A percentile compares a stretch with the other conserved stretches of the same genome.
Evolutionary conservation across 2,329 filamentous ascomycete species (phyloP).

Genomic region (Fusarium sp.): DNA sequence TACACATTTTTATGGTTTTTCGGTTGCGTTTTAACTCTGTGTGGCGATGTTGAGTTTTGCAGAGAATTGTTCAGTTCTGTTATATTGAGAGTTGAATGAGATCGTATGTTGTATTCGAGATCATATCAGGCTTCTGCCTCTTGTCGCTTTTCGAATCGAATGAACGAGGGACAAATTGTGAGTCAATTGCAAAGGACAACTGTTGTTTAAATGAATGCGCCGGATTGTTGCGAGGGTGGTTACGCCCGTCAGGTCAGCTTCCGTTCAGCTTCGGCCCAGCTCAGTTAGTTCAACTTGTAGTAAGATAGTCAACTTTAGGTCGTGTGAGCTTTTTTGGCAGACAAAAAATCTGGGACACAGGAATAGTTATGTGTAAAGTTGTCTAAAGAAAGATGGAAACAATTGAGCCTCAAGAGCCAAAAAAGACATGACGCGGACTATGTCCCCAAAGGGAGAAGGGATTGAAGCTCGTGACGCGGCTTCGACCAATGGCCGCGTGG

Average conservation of each 20-base stretch:
- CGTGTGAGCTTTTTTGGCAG: neutral
- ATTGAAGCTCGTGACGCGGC: conserved; percentile 41
- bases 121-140: neutral
- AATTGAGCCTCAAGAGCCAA: conserved; percentile 23
- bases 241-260: conserved; percentile 11
- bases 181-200: conserved; percentile 6
- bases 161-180: neutral
- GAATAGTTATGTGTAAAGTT: conserved; percentile 12
- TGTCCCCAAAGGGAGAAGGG: conserved; percentile 22
- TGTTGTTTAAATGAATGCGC: conserved; percentile 1
- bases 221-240: conserved; percentile 16
- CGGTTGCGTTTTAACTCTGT: neutral
- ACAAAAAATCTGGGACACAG: conserved; percentile 7
- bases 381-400: conserved; percentile 1
- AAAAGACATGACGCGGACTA: conserved; percentile 38
- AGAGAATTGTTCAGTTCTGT: neutral
- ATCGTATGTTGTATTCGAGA: neutral
- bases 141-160: neutral
- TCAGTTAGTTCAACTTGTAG: neutral
- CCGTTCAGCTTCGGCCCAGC: conserved; percentile 1
- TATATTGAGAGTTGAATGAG: neutral
- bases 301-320: neutral
- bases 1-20: conserved; percentile 49
- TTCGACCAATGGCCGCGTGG: conserved; percentile 27
- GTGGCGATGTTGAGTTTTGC: neutral